phyloP scores from a whole-genome alignment of 78 protist genomes.

The Isochrysis galbana region DNA sequence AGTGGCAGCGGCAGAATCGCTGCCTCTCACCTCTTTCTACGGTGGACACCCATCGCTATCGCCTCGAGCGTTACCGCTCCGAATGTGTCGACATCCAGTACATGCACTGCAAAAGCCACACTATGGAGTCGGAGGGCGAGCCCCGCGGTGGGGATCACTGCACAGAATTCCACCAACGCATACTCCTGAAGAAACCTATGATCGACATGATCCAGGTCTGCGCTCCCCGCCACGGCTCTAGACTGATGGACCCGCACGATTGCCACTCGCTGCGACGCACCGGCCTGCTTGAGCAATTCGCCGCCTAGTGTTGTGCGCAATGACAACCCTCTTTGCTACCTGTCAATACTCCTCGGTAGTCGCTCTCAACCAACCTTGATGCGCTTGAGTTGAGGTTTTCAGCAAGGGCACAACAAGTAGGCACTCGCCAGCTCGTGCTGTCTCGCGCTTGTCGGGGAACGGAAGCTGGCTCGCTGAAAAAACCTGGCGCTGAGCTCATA shows the following conservation, averaged over 20 bases:
- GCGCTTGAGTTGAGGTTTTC: not conserved
- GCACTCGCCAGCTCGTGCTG: too few relatives aligned
- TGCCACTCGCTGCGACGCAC: too few relatives aligned
- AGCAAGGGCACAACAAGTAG: not conserved
- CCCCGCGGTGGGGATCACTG: conserved; percentile 19
- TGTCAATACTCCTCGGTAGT: too few relatives aligned
- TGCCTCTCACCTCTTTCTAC: conserved; percentile 1
- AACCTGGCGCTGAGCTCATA: too few relatives aligned
- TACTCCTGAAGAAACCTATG: not conserved
- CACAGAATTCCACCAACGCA: not conserved
- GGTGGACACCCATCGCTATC: not conserved
- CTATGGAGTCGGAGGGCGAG: not conserved
- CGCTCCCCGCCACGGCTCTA: too few relatives aligned
- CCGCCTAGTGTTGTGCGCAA: too few relatives aligned
- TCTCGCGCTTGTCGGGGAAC: too few relatives aligned
- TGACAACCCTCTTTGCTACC: too few relatives aligned
- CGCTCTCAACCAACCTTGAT: not conserved
- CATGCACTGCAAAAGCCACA: not conserved
- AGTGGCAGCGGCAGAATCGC: not conserved
- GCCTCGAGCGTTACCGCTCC: not conserved
- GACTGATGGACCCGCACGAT: too few relatives aligned
- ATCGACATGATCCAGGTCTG: not conserved
- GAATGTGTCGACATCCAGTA: not conserved
- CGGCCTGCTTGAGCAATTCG: too few relatives aligned
- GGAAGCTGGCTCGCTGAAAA: too few relatives aligned